Conservation (phyloP, 1,284 basidiomycete genomes). For the Exsudoporus floridanus region DNA sequence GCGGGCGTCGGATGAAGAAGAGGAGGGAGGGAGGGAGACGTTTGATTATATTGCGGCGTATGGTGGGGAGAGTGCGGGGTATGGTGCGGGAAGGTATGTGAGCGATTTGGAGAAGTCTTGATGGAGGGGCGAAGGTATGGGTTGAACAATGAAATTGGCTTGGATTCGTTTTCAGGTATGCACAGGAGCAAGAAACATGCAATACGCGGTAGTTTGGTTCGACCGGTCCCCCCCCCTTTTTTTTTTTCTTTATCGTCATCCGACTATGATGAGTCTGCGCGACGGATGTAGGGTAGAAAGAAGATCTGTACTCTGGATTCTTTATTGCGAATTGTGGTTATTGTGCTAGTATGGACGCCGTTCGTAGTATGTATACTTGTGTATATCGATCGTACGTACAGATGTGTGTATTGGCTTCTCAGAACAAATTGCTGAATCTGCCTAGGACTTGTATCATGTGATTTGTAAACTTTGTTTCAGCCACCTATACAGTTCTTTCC, state of each 20-base stretch:
- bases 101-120: slow-evolving; percentile 27
- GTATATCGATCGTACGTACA: too few species aligned
- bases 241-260: neutral
- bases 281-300: too few species aligned
- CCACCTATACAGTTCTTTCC: slow-evolving; percentile 31
- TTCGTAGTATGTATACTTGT: neutral
- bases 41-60: slow-evolving; percentile 62
- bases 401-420: neutral
- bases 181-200: neutral
- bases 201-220: neutral
- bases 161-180: neutral
- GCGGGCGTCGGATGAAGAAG: slow-evolving; percentile 43
- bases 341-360: neutral
- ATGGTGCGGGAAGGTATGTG: slow-evolving; percentile 28
- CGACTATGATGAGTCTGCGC: neutral
- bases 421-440: too few species aligned
- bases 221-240: neutral
- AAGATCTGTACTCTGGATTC: neutral
- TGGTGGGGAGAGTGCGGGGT: slow-evolving; percentile 30
- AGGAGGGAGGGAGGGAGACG: slow-evolving; percentile 34
- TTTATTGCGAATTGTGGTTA: neutral
- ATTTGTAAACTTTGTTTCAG: slow-evolving; percentile 31
- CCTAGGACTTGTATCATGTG: too few species aligned
- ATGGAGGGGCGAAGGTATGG: neutral
- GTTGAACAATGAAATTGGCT: neutral